Evolutionary conservation across 2,329 filamentous ascomycete species (phyloP).

Genomic region (Aspergillus calidoustus): DNA sequence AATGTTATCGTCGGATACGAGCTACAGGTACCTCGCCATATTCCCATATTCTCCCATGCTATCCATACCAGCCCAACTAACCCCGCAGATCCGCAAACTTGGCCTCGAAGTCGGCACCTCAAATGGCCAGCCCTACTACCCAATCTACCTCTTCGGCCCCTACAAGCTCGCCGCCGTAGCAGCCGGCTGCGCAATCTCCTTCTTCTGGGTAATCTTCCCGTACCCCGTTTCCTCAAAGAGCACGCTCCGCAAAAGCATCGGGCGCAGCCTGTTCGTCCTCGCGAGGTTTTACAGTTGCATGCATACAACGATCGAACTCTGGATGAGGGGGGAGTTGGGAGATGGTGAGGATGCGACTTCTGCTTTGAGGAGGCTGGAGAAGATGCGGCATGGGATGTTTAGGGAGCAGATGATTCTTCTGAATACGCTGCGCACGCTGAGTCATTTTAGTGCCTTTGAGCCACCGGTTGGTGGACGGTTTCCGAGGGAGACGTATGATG

Average conservation of each 20-base stretch:
- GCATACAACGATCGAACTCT: slow-evolving; percentile 66
- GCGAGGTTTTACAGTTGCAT: slow-evolving; percentile 75
- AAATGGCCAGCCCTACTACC: slow-evolving; percentile 70
- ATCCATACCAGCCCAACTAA: background rate
- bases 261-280: slow-evolving; percentile 69
- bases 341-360: slow-evolving; percentile 20
- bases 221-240: slow-evolving; percentile 72
- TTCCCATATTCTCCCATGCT: too few relatives aligned
- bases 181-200: slow-evolving; percentile 70
- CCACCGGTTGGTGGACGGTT: slow-evolving; percentile 74
- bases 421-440: slow-evolving; percentile 64
- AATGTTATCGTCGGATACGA: slow-evolving; percentile 74
- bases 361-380: slow-evolving; percentile 51
- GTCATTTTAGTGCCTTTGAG: slow-evolving; percentile 69
- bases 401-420: slow-evolving; percentile 68
- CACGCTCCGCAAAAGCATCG: slow-evolving; percentile 68
- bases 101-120: slow-evolving; percentile 59
- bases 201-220: slow-evolving; percentile 77
- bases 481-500: slow-evolving; percentile 65
- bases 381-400: slow-evolving; percentile 62
- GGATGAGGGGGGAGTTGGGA: slow-evolving; percentile 62
- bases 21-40: slow-evolving; percentile 53
- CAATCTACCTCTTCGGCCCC: slow-evolving; percentile 71
- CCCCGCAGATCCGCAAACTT: slow-evolving; percentile 49
- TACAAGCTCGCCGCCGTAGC: slow-evolving; percentile 71